A percentile compares a stretch with the other conserved stretches of the same genome.
These are phyloP conservation scores for Dioscorea zingiberensis DNA, from an alignment of 106 monocot species.

Conservation along the genomic window DNA sequence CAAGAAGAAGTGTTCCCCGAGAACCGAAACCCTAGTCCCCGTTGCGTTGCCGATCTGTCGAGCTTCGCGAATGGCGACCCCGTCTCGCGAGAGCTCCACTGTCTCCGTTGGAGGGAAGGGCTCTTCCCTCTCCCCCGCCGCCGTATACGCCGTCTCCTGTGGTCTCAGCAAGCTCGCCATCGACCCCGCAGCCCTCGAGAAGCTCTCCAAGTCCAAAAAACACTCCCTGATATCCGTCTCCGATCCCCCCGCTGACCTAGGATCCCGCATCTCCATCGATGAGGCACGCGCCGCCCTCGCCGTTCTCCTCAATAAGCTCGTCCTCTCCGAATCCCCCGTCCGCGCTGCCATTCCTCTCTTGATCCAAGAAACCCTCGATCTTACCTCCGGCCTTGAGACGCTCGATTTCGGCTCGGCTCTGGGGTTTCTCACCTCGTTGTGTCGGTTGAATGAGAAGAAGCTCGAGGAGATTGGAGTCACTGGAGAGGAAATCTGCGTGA, in stretches of 20 bases:
- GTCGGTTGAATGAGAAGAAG: constrained; percentile 19
- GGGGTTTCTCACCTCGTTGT: constrained; percentile 38
- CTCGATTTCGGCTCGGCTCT: constrained; percentile 55
- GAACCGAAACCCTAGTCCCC: not conserved
- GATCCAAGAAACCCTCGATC: constrained; percentile 29
- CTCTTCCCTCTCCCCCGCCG: constrained; percentile 40
- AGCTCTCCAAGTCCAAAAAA: constrained; percentile 32
- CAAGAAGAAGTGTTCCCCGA: too few relatives aligned
- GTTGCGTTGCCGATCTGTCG: not conserved
- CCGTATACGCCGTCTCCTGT: constrained; percentile 48
- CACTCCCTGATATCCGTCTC: constrained; percentile 1
- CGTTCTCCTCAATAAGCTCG: constrained; percentile 77
- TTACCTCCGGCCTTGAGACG: constrained; percentile 14
- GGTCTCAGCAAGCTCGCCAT: constrained; percentile 28
- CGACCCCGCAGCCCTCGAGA: constrained; percentile 72
- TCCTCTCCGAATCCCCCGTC: constrained; percentile 39
- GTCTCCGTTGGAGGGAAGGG: constrained; percentile 69
- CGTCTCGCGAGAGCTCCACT: not conserved
- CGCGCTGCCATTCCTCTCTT: constrained; percentile 35
- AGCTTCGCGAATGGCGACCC: constrained; percentile 21
- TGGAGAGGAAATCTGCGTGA: constrained; percentile 29
- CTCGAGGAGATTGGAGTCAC: constrained; percentile 29
- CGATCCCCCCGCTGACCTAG: not conserved
- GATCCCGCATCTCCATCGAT: constrained; percentile 17
- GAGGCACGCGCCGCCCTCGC: constrained; percentile 61